Conservation (phyloP, 192 early-diverging fungal genomes). For the Coemansia umbellata region DNA sequence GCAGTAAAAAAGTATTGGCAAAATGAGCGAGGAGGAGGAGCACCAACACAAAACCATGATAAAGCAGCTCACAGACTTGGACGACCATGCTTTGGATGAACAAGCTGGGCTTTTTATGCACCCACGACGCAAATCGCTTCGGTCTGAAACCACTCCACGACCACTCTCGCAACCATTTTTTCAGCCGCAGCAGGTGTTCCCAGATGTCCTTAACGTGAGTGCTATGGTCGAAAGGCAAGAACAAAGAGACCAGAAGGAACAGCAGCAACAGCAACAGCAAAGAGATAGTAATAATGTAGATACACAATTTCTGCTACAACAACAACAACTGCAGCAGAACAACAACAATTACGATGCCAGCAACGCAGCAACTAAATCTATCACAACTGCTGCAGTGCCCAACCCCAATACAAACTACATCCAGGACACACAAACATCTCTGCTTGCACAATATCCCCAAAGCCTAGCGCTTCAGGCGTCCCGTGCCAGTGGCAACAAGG, state of each 20-base stretch:
- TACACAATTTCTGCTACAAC: neutral
- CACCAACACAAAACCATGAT: conserved; percentile 54
- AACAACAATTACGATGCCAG: too few species aligned
- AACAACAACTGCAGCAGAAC: neutral
- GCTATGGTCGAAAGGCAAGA: conserved; percentile 53
- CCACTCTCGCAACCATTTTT: conserved; percentile 52
- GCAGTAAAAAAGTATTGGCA: too few species aligned
- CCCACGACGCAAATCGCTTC: conserved; percentile 45
- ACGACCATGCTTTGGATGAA: conserved; percentile 54
- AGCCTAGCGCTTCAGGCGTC: conserved; percentile 16
- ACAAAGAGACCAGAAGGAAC: conserved; percentile 26
- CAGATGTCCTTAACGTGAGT: conserved; percentile 49
- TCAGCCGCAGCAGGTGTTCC: conserved; percentile 52
- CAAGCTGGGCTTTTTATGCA: conserved; percentile 53
- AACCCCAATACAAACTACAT: neutral
- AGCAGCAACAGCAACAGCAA: conserved; percentile 10
- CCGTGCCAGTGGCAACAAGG: neutral
- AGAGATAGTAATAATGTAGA: neutral
- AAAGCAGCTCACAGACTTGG: conserved; percentile 55
- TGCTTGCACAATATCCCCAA: conserved; percentile 26
- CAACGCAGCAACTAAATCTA: too few species aligned
- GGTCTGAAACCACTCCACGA: conserved; percentile 37
- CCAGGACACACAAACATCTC: conserved; percentile 2
- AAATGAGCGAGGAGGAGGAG: conserved; percentile 33
- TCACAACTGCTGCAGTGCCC: neutral